phyloP scores from a whole-genome alignment of 2,329 filamentous ascomycete genomes.

The Macroventuria anomochaeta region DNA sequence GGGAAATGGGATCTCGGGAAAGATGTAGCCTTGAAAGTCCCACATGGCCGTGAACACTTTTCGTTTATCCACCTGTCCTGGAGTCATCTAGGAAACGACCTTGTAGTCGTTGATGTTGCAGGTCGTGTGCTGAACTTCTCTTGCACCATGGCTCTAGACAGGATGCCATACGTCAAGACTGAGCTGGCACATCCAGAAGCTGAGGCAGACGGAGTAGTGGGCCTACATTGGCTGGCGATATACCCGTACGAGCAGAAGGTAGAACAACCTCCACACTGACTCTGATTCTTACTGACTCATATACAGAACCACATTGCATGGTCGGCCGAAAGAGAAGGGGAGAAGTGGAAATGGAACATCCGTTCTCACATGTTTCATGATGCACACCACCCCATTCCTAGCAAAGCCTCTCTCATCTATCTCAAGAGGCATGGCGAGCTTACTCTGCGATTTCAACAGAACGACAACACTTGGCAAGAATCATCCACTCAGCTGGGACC shows the following conservation, averaged over 20 bases:
- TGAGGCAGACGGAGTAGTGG: slow-evolving; percentile 79
- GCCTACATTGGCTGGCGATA: slow-evolving; percentile 78
- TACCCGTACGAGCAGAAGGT: slow-evolving; percentile 52
- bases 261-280: neutral
- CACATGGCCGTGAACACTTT: slow-evolving; percentile 66
- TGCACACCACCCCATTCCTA: slow-evolving; percentile 73
- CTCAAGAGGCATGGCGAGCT: slow-evolving; percentile 77
- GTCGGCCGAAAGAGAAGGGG: slow-evolving; percentile 49
- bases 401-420: slow-evolving; percentile 76
- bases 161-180: slow-evolving; percentile 66
- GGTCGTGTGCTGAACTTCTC: slow-evolving; percentile 79
- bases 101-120: slow-evolving; percentile 81
- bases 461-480: slow-evolving; percentile 74
- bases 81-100: slow-evolving; percentile 77
- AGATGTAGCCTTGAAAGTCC: slow-evolving; percentile 69
- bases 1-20: slow-evolving; percentile 79
- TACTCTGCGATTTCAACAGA: slow-evolving; percentile 78
- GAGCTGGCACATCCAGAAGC: slow-evolving; percentile 73
- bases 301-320: slow-evolving; percentile 46
- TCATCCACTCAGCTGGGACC: slow-evolving; percentile 76
- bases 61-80: slow-evolving; percentile 82
- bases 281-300: slow-evolving; percentile 6
- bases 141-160: slow-evolving; percentile 75
- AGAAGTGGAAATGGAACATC: slow-evolving; percentile 72
- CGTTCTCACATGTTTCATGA: slow-evolving; percentile 70